A percentile compares a stretch with the other conserved stretches of the same genome.
These are phyloP conservation scores for Croton laevigatus DNA, from an alignment of 441 rosid genomes.

Conservation along the genomic window DNA sequence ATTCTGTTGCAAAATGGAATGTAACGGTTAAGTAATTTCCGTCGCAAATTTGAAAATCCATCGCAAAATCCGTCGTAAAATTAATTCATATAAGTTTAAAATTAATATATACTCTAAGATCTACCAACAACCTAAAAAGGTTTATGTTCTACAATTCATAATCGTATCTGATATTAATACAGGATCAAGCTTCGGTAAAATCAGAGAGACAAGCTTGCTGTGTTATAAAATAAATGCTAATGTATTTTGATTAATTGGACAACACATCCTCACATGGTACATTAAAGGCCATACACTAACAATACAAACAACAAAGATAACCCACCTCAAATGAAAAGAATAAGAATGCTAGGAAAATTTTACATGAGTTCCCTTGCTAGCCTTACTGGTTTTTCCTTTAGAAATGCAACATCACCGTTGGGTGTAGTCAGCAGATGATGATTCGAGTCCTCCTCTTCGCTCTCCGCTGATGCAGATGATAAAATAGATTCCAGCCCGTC, in stretches of 20 bases:
- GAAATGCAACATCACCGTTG: constrained; percentile 55
- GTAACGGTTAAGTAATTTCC: too few relatives aligned
- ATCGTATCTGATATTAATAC: constrained; percentile 14
- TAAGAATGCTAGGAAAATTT: constrained; percentile 16
- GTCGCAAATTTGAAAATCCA: too few relatives aligned
- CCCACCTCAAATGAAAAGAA: constrained; percentile 12
- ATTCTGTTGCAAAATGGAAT: too few relatives aligned
- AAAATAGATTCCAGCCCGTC: constrained; percentile 43
- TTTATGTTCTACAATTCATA: neutral
- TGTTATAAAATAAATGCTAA: neutral
- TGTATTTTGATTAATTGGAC: constrained; percentile 13
- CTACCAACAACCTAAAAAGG: constrained; percentile 16
- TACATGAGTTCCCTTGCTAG: constrained; percentile 52
- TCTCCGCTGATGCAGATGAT: constrained; percentile 47
- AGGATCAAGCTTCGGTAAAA: constrained; percentile 12
- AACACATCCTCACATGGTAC: constrained; percentile 8
- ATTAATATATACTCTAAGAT: neutral
- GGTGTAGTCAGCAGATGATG: constrained; percentile 57
- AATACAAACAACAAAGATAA: constrained; percentile 19
- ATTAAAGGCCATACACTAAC: constrained; percentile 13
- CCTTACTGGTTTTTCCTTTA: constrained; percentile 61
- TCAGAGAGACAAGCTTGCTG: constrained; percentile 10
- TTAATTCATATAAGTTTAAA: too few relatives aligned
- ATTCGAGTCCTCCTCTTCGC: constrained; percentile 55
- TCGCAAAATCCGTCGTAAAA: too few relatives aligned